Conservation (phyloP, 116 monocot genomes). For the Phalaenopsis hybrid region DNA sequence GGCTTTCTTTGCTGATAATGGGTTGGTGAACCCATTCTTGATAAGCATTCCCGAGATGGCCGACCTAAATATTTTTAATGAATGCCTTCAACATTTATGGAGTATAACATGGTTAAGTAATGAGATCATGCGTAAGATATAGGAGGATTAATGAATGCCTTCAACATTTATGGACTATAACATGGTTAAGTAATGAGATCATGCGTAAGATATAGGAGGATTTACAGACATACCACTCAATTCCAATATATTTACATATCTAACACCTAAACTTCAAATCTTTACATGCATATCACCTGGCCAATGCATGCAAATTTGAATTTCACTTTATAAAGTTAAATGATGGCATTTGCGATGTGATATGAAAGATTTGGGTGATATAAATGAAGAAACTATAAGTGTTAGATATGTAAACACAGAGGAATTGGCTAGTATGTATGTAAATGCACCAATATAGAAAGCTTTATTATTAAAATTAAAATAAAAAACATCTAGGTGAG, state of each 20-base stretch:
- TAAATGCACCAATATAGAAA: background rate
- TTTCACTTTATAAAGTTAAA: no score
- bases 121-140: background rate
- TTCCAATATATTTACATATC: no score
- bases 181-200: background rate
- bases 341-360: no score
- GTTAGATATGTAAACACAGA: no score
- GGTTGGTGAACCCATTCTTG: conserved; percentile 94
- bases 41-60: conserved; percentile 82
- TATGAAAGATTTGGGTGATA: no score
- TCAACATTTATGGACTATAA: background rate
- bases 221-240: no score
- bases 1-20: conserved; percentile 82
- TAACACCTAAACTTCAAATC: no score
- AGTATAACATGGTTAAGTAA: background rate
- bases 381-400: no score
- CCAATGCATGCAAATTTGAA: no score
- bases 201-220: background rate
- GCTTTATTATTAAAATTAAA: background rate
- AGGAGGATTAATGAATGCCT: background rate
- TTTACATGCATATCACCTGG: no score
- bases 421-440: no score
- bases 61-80: conserved; percentile 41
- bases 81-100: background rate
- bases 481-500: no score